Base-by-base conservation (phyloP, 139 green algal genomes). In the Tetraselmis chui region DNA sequence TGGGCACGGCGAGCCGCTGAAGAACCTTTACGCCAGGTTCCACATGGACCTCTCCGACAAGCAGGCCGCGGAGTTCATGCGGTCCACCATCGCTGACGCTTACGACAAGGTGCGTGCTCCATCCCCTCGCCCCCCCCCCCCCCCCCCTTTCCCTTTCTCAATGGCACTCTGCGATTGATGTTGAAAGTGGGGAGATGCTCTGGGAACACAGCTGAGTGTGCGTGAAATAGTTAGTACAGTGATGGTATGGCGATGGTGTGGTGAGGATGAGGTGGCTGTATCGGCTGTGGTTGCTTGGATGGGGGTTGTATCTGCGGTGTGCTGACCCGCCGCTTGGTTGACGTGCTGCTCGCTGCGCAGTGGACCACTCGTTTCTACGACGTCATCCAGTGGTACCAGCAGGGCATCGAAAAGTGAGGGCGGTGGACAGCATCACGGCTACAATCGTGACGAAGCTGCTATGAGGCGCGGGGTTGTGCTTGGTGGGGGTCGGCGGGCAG, bases 331-430 rank as follows among this genome's bases (percentile, higher is more conserved):
- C 45, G 45, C 45, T 25, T 18, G 45, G 45, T 18, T 67, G 45
- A 67, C 28, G 28, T 30, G 23, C 22, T 2, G 29, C 29, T 25
- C 0, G 76, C 1, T 28, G 2, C 85, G 82, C 92, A 95, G 85
- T 97, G 94, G 94, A 97, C 94, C 2, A 98, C 95, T 11, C 89
- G 90, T 1, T 93, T 93, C 80, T 98, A 98, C 67, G 96, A 99
- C 83, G 91, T 94, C 75, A 92, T 97, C 31, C 93, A 97, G 84
- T 94, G 93, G 78, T 59, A 94, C 74, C 93, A 97, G 84, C 90
- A 97, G 29, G 80, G 67, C 78, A 95, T 86, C 45, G 74, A 77
- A 25, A 67, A 67, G 45, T 67, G 45, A 67, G 5, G 45, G 45
- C 11, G 45, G 45, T 18, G n/a, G n/a, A n/a, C n/a, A n/a, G n/a